Percentiles rank a stretch among this genome's conserved stretches.
phyloP scores from a whole-genome alignment of 257 asterid genomes.

The Apocynum venetum region DNA sequence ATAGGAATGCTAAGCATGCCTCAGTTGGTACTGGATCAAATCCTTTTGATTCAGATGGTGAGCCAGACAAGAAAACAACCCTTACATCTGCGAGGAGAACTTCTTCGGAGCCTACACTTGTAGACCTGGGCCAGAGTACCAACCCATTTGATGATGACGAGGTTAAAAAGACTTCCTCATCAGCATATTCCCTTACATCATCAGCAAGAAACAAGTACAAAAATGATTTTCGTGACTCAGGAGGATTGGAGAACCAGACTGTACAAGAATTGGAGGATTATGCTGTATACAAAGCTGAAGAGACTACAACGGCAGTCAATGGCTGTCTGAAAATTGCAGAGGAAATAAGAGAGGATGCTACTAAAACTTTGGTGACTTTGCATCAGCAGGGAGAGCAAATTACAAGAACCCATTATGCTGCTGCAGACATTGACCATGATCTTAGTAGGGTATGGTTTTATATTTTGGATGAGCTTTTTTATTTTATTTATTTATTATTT shows the following conservation, averaged over 20 bases:
- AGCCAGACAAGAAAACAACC: constrained; percentile 49
- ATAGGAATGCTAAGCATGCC: constrained; percentile 41
- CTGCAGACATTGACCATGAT: constrained; percentile 85
- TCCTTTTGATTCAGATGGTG: constrained; percentile 78
- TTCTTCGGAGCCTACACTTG: constrained; percentile 55
- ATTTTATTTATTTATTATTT: not conserved
- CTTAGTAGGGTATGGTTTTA: constrained; percentile 74
- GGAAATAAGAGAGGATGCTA: constrained; percentile 85
- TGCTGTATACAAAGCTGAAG: constrained; percentile 74
- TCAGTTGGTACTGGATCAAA: constrained; percentile 42
- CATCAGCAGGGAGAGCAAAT: constrained; percentile 99
- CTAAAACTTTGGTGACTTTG: constrained; percentile 69
- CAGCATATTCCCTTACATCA: constrained; percentile 33
- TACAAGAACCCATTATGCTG: constrained; percentile 70
- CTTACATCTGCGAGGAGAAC: constrained; percentile 45
- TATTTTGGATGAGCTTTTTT: not conserved
- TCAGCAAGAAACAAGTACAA: constrained; percentile 56
- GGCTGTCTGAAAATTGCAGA: constrained; percentile 85
- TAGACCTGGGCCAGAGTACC: constrained; percentile 30
- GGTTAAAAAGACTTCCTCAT: constrained; percentile 35
- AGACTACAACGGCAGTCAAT: constrained; percentile 65
- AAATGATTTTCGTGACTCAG: constrained; percentile 59
- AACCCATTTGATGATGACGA: constrained; percentile 70
- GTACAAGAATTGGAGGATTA: constrained; percentile 74
- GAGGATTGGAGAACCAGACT: constrained; percentile 75